Conservation (phyloP, 2,329 filamentous ascomycete species). For the Catunica adiposa region DNA sequence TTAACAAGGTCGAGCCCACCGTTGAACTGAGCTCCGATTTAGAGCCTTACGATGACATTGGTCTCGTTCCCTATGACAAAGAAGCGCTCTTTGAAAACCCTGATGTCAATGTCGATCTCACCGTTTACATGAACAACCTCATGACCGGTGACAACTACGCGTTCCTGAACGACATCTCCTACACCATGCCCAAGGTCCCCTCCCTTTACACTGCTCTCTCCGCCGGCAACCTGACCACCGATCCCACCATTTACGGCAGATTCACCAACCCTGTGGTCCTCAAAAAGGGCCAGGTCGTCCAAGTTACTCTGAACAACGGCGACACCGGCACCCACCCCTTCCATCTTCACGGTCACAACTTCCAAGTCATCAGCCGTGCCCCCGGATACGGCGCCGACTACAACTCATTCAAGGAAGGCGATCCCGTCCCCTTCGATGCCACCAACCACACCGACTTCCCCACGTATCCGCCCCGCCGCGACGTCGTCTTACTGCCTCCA, state of each 20-base stretch:
- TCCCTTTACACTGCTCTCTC: constrained; percentile 50
- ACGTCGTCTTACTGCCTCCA: constrained; percentile 30
- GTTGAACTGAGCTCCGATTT: constrained; percentile 28
- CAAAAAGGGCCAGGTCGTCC: constrained; percentile 34
- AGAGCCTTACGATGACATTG: constrained; percentile 38
- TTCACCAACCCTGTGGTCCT: constrained; percentile 37
- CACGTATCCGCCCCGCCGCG: constrained; percentile 28
- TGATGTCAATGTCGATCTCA: constrained; percentile 33
- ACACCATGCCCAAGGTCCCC: constrained; percentile 47
- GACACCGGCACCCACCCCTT: constrained; percentile 44
- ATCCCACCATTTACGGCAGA: constrained; percentile 34
- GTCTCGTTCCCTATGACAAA: constrained; percentile 37
- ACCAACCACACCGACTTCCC: constrained; percentile 24
- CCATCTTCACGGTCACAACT: constrained; percentile 47
- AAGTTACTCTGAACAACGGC: constrained; percentile 43
- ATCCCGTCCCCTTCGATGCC: constrained; percentile 22
- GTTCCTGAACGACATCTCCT: constrained; percentile 48
- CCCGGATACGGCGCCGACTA: constrained; percentile 10
- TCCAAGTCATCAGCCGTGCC: constrained; percentile 29
- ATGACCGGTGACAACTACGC: constrained; percentile 39
- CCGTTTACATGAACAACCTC: constrained; percentile 35
- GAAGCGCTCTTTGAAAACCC: constrained; percentile 30
- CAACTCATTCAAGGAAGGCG: constrained; percentile 15
- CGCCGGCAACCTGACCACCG: constrained; percentile 28
- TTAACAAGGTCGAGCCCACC: constrained; percentile 17